Conservation (phyloP, 2,329 filamentous ascomycete species). For the Aspergillus oerlinghausenensis region DNA sequence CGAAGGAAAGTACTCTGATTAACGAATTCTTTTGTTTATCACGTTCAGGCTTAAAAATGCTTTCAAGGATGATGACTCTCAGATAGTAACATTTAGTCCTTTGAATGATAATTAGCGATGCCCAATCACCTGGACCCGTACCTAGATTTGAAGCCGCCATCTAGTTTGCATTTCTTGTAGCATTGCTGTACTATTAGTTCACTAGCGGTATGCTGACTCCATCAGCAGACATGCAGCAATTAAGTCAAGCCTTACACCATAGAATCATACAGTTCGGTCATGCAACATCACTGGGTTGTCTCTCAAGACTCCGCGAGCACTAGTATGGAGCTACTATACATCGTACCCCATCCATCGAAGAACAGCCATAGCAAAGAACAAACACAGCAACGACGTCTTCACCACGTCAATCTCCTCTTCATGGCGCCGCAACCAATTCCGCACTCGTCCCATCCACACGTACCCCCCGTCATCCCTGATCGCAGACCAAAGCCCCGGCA, state of each 20-base stretch:
- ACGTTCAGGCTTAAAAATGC: not conserved
- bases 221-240: too few species aligned
- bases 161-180: not conserved
- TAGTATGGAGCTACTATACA: too few species aligned
- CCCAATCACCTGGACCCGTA: not conserved
- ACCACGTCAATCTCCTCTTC: conserved; percentile 19
- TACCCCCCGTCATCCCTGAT: conserved; percentile 48
- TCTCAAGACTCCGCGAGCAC: too few species aligned
- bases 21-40: not conserved
- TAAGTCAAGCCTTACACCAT: too few species aligned
- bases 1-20: not conserved
- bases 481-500: conserved; percentile 54
- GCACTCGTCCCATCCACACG: conserved; percentile 41
- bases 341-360: conserved; percentile 13
- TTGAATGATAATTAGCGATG: not conserved
- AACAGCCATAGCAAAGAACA: conserved; percentile 16
- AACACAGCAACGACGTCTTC: conserved; percentile 13
- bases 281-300: too few species aligned
- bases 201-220: too few species aligned
- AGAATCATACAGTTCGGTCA: too few species aligned
- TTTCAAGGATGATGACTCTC: not conserved
- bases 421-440: conserved; percentile 16
- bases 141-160: not conserved
- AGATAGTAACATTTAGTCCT: not conserved
- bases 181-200: too few species aligned